These are phyloP conservation scores for Colletotrichum viniferum DNA, from an alignment of 2,329 filamentous ascomycete genomes.

Conservation along the genomic window DNA sequence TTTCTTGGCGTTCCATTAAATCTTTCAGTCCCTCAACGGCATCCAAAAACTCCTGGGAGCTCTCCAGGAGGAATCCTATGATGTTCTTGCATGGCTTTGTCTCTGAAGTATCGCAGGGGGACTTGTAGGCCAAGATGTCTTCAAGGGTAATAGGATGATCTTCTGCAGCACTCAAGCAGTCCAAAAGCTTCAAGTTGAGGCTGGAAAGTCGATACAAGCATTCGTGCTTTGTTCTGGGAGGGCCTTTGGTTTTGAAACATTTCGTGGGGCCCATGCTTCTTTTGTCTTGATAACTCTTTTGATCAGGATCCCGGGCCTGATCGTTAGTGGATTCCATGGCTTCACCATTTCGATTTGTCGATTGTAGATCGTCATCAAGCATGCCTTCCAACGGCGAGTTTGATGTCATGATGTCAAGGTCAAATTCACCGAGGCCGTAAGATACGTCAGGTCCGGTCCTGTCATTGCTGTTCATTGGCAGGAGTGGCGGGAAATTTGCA, in stretches of 20 bases:
- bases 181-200: background rate
- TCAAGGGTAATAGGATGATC: background rate
- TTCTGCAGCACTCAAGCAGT: background rate
- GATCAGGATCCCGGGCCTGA: accelerated
- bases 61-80: background rate
- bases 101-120: background rate
- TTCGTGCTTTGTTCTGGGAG: background rate
- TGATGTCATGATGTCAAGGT: background rate
- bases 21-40: background rate
- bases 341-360: background rate
- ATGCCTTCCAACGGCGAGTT: background rate
- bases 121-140: background rate
- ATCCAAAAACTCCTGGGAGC: background rate
- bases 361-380: accelerated
- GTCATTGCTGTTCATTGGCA: background rate
- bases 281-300: background rate
- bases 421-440: background rate
- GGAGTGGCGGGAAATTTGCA: background rate
- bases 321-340: accelerated
- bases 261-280: accelerated
- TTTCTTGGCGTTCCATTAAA: background rate
- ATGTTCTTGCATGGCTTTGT: background rate
- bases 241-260: background rate
- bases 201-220: background rate
- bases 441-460: background rate